phyloP scores from a whole-genome alignment of 129 eudicot genomes.

The Escallonia herrerae region DNA sequence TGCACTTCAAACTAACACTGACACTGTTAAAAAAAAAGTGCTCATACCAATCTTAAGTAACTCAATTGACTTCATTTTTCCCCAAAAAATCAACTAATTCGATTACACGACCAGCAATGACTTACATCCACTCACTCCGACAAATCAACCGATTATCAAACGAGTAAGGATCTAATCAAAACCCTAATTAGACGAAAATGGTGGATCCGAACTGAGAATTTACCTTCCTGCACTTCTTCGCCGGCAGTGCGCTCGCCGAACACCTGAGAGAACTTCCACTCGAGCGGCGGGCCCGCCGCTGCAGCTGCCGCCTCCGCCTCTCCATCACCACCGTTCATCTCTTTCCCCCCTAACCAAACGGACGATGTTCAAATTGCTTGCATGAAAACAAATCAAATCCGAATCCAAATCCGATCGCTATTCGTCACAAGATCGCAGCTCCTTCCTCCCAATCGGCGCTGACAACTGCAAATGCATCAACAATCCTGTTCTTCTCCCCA shows the following conservation, averaged over 20 bases:
- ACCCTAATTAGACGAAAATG: conserved; percentile 23
- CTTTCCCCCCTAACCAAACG: not conserved
- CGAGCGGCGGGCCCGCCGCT: conserved; percentile 66
- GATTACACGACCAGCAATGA: too few species aligned
- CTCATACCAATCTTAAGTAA: too few species aligned
- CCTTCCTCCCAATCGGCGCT: not conserved
- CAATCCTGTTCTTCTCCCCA: conserved; percentile 7
- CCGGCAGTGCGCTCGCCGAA: conserved; percentile 79
- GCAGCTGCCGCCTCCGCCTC: conserved; percentile 50
- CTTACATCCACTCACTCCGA: not conserved
- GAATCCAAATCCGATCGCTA: conserved; percentile 6
- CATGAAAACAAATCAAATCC: conserved; percentile 6
- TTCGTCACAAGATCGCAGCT: conserved; percentile 30
- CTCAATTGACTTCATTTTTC: too few species aligned
- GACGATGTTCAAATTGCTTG: too few species aligned
- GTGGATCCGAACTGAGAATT: conserved; percentile 2
- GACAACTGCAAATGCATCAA: conserved; percentile 17
- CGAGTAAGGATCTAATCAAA: not conserved
- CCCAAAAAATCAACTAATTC: too few species aligned
- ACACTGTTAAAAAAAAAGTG: too few species aligned
- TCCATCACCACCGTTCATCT: conserved; percentile 70
- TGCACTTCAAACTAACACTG: too few species aligned
- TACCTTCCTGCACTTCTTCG: conserved; percentile 71
- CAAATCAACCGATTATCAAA: not conserved
- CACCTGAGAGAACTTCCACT: conserved; percentile 90